Conservation (phyloP, 805 yeast genomes). For the Hanseniaspora hatyaiensis region DNA sequence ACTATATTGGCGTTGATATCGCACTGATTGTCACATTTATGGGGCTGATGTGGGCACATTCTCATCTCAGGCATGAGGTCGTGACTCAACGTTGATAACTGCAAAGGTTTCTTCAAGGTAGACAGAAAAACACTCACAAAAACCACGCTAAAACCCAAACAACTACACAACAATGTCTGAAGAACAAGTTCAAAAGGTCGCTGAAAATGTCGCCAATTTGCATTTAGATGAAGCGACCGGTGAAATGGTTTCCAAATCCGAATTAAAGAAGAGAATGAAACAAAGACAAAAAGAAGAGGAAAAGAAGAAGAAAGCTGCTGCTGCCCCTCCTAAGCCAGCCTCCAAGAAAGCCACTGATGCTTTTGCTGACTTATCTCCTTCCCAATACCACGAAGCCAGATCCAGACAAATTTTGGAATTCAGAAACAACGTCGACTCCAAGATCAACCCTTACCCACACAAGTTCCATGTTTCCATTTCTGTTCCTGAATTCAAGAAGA, state of each 20-base stretch:
- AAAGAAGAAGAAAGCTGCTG: constrained; percentile 64
- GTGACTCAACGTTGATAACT: too few species aligned
- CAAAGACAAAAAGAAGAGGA: constrained; percentile 73
- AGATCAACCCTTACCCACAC: constrained; percentile 83
- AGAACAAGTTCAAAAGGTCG: constrained; percentile 41
- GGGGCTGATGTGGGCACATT: too few species aligned
- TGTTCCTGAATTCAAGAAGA: constrained; percentile 58
- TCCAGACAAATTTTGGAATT: constrained; percentile 77
- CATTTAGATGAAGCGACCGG: constrained; percentile 91
- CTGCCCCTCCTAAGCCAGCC: constrained; percentile 32
- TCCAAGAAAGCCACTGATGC: constrained; percentile 47
- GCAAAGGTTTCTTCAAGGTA: background rate
- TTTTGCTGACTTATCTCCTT: constrained; percentile 84
- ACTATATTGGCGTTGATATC: too few species aligned
- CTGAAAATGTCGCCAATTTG: constrained; percentile 66
- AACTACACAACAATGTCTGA: constrained; percentile 16
- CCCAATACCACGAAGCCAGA: constrained; percentile 87
- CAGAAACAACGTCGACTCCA: constrained; percentile 50
- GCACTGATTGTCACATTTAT: too few species aligned
- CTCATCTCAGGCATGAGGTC: too few species aligned
- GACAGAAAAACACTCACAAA: background rate
- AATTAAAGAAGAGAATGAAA: constrained; percentile 91
- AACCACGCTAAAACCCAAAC: too few species aligned
- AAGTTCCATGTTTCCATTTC: constrained; percentile 64
- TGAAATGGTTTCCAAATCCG: constrained; percentile 90